A percentile compares a stretch with the other conserved stretches of the same genome.
These are phyloP conservation scores for Monilinia fructigena DNA, from an alignment of 2,329 filamentous ascomycete species.

Conservation along the genomic window DNA sequence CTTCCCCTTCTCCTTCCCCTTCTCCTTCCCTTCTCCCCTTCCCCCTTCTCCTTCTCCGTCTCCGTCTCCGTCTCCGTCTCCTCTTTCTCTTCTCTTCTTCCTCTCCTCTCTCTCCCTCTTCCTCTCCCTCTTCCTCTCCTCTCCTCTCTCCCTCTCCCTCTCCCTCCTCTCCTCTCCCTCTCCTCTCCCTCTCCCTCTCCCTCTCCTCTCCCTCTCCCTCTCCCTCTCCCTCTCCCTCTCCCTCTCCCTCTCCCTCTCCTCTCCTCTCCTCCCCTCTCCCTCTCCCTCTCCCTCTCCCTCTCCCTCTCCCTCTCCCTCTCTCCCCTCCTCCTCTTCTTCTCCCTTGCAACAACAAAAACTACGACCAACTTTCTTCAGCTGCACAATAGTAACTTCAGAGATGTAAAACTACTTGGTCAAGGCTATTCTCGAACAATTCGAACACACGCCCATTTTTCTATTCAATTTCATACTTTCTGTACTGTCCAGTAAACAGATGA, in stretches of 20 bases:
- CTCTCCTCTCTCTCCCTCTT: too few species aligned
- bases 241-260: not conserved
- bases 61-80: too few species aligned
- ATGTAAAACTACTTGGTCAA: not conserved
- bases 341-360: not conserved
- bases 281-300: not conserved
- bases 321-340: not conserved
- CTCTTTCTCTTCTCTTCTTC: not conserved
- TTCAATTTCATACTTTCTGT: not conserved
- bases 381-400: not conserved
- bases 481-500: constrained; percentile 11
- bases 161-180: too few species aligned
- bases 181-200: not conserved
- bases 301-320: not conserved
- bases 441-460: not conserved
- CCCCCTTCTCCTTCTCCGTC: too few species aligned
- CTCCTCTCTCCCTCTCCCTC: not conserved
- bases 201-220: not conserved
- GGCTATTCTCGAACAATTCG: not conserved
- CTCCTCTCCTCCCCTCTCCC: not conserved
- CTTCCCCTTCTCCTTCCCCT: too few species aligned
- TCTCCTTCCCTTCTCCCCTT: too few species aligned
- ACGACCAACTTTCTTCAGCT: not conserved
- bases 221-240: too few species aligned
- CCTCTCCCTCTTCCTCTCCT: not conserved